Conservation (phyloP, 2,329 filamentous ascomycete genomes). For the Xylariaceae sp. region DNA sequence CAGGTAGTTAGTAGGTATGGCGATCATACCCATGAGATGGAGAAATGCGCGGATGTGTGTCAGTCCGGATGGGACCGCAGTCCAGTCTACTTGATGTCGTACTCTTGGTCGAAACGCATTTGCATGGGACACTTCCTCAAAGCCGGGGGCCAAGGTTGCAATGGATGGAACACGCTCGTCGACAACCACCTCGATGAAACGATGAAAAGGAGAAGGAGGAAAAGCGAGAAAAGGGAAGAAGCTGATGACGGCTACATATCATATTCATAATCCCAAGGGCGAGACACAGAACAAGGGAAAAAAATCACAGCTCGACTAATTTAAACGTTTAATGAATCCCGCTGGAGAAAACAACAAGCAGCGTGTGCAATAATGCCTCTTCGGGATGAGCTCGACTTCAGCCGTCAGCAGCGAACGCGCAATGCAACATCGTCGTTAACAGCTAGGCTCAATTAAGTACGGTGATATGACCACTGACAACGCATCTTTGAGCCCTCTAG, state of each 20-base stretch:
- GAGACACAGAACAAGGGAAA: not conserved
- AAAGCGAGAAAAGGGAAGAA: not conserved
- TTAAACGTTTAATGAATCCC: conserved; percentile 15
- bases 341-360: not conserved
- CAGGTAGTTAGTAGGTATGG: no score
- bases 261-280: not conserved
- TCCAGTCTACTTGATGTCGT: not conserved
- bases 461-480: conserved; percentile 16
- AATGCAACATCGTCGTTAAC: conserved; percentile 15
- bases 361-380: conserved; percentile 12
- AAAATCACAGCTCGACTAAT: conserved; percentile 23
- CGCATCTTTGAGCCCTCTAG: conserved; percentile 14
- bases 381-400: conserved; percentile 14
- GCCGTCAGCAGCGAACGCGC: conserved; percentile 20
- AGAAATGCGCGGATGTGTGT: conserved; percentile 11
- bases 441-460: conserved; percentile 25
- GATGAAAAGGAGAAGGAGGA: not conserved
- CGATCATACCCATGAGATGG: not conserved
- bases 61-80: conserved; percentile 13
- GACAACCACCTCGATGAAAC: not conserved
- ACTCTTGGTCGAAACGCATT: not conserved
- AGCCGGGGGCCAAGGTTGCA: not conserved
- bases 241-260: not conserved
- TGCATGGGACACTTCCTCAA: not conserved
- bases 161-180: not conserved